Evolutionary conservation across 1,284 basidiomycete genomes (phyloP).

Genomic region (Boletus holoroseus): DNA sequence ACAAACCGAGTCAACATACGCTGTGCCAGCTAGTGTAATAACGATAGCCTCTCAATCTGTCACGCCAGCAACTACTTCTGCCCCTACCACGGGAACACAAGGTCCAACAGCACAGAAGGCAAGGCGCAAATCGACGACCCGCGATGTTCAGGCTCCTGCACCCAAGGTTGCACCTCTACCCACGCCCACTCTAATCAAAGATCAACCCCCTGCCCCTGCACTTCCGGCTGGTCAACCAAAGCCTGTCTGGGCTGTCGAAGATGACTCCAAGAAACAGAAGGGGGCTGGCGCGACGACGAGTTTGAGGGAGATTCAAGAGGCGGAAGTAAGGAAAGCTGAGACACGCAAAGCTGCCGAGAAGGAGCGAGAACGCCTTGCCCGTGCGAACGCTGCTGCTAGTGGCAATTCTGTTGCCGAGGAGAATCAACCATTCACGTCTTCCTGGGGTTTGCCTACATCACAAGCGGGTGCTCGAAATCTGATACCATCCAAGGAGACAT

Average conservation of each 20-base stretch:
- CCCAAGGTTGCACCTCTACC: constrained; percentile 21
- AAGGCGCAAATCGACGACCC: constrained; percentile 29
- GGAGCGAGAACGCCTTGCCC: constrained; percentile 56
- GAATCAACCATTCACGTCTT: constrained; percentile 55
- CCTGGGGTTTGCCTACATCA: constrained; percentile 76
- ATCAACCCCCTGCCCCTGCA: constrained; percentile 25
- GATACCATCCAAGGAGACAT: constrained; percentile 43
- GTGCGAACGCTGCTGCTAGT: constrained; percentile 41
- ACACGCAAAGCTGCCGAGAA: constrained; percentile 65
- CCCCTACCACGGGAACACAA: constrained; percentile 6
- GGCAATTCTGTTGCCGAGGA: constrained; percentile 44
- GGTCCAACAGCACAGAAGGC: constrained; percentile 23
- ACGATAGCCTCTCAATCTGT: constrained; percentile 11
- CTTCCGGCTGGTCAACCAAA: constrained; percentile 36
- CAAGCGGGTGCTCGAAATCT: constrained; percentile 54
- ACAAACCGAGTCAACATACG: constrained; percentile 14
- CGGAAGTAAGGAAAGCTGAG: constrained; percentile 80
- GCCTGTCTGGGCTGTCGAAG: constrained; percentile 59
- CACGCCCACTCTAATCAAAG: constrained; percentile 18
- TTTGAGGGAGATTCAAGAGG: constrained; percentile 93
- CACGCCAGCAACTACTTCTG: constrained; percentile 4
- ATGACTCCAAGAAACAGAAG: constrained; percentile 55
- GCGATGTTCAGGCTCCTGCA: constrained; percentile 26
- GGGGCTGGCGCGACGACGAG: constrained; percentile 50
- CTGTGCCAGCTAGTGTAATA: constrained; percentile 11